A percentile compares a stretch with the other conserved stretches of the same genome.
Conservation (phyloP, 495 filamentous ascomycete species). For the Aspergillus panamensis region DNA sequence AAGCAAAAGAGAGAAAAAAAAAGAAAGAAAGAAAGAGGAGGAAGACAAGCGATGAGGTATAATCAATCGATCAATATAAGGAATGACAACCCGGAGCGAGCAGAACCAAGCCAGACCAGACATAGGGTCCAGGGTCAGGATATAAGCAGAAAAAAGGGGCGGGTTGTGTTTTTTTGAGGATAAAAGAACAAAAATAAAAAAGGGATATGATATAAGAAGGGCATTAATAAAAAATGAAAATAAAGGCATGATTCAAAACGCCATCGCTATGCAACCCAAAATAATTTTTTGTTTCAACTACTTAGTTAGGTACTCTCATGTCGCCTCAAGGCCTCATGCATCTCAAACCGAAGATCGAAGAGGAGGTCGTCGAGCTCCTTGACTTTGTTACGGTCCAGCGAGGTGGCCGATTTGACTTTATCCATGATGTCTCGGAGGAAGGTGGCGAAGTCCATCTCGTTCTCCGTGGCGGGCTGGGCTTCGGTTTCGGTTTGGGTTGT, state of each 20-base stretch:
- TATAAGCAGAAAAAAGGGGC: no score
- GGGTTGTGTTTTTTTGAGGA: no score
- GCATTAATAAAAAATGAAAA: neutral
- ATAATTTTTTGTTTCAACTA: constrained; percentile 10
- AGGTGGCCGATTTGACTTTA: constrained; percentile 44
- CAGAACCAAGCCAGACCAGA: neutral
- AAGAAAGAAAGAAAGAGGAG: neutral
- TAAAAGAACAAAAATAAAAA: neutral
- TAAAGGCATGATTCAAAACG: constrained; percentile 24
- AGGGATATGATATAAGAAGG: neutral
- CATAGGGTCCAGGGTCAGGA: neutral
- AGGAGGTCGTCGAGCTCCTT: constrained; percentile 63
- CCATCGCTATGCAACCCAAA: constrained; percentile 43
- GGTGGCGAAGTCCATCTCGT: constrained; percentile 37
- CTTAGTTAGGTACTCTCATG: constrained; percentile 20
- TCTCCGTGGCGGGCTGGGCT: neutral
- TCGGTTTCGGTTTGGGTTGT: constrained; percentile 16
- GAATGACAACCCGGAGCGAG: neutral
- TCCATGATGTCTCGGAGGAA: constrained; percentile 50
- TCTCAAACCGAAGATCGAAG: constrained; percentile 61
- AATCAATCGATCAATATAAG: no score
- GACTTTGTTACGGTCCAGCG: constrained; percentile 49
- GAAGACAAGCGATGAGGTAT: neutral
- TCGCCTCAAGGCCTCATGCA: constrained; percentile 59
- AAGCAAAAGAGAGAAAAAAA: neutral